Base-by-base conservation (phyloP, 2,329 filamentous ascomycete genomes). In the Neodidymelliopsis sp. region DNA sequence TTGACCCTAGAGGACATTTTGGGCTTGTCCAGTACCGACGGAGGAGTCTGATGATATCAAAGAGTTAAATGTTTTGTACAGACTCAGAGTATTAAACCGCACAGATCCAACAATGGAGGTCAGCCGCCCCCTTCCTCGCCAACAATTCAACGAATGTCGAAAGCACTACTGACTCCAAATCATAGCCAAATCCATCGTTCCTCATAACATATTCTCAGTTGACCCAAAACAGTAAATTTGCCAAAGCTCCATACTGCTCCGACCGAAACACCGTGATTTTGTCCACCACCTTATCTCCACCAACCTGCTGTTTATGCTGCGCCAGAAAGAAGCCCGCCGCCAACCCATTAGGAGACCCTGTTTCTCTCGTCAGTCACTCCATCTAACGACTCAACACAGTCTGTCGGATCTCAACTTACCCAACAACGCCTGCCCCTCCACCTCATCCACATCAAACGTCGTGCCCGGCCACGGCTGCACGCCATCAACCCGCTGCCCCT, bases 281-380 rank as follows among this genome's bases (percentile, higher is more conserved):
- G 1, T 28, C 19, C 12, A 54, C 33, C 13, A 35, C 16, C 28
- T 53, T 54, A 19, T 39, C 13, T 1, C 38, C 28, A 6, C 47
- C 47, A 6, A 56, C 22, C 19, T 59, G 28, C 15, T 9, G n/a
- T 24, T 52, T 54, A 22, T 59, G 56, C 18, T 59, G 53, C 3
- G 47, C 47, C 6, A 56, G 27, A 16, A 54, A 56, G 40, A 41
- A 56, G 3, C 44, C 53, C 6, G 45, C 27, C 0, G 46, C 47
- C 2, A 47, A 13, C 0, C 49, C 56, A 20, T 52, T 56, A 2
- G 47, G 40, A 9, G 47, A 54, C 12, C 56, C 49, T 53, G 12
- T 0, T 2, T 6, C 11, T 9, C 29, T 22, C 20, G 13, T 37
- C 15, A 49, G 30, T 13, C 13, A 4, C 9, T 6, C 6, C 11